A percentile compares a stretch with the other conserved stretches of the same genome.
Evolutionary conservation across 2,329 filamentous ascomycete species (phyloP).

Genomic region (Beauveria sp.): DNA sequence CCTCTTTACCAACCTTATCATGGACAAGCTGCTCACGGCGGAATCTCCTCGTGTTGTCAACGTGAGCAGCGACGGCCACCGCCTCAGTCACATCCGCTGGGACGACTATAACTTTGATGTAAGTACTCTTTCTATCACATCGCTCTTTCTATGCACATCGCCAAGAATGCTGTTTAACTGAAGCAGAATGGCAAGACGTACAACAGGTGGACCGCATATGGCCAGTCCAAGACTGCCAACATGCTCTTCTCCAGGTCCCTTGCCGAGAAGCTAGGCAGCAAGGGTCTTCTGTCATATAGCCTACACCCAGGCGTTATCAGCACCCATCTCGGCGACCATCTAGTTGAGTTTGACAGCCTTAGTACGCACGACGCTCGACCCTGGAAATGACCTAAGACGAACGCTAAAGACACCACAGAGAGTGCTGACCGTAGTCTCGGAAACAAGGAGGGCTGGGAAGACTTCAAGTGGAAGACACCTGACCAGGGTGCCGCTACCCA

Average conservation of each 20-base stretch:
- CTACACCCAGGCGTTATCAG: slow-evolving; percentile 19
- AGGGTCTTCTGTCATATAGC: slow-evolving; percentile 17
- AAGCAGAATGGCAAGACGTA: slow-evolving; percentile 2
- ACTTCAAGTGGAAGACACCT: slow-evolving; percentile 15
- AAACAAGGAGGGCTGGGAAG: slow-evolving; percentile 18
- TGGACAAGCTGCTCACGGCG: slow-evolving; percentile 22
- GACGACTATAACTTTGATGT: slow-evolving; percentile 35
- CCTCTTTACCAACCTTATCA: slow-evolving; percentile 29
- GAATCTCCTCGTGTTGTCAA: slow-evolving; percentile 30
- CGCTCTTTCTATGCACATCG: too few species aligned
- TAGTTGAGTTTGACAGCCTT: neutral
- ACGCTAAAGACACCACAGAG: slow-evolving; percentile 3
- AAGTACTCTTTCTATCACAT: slow-evolving; percentile 22
- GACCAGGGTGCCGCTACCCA: slow-evolving; percentile 27
- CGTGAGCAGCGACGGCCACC: slow-evolving; percentile 36
- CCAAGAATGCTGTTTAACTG: slow-evolving; percentile 5
- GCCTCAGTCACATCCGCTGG: slow-evolving; percentile 32
- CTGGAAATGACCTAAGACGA: neutral
- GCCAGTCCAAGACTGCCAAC: slow-evolving; percentile 23
- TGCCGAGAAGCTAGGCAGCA: slow-evolving; percentile 16
- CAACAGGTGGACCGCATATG: slow-evolving; percentile 18
- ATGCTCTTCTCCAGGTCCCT: slow-evolving; percentile 17
- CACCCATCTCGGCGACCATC: neutral
- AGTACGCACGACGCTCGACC: neutral
- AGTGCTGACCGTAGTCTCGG: slow-evolving; percentile 17